These are phyloP conservation scores for Xylaria sp. DNA, from an alignment of 2,329 filamentous ascomycete species.

Conservation along the genomic window DNA sequence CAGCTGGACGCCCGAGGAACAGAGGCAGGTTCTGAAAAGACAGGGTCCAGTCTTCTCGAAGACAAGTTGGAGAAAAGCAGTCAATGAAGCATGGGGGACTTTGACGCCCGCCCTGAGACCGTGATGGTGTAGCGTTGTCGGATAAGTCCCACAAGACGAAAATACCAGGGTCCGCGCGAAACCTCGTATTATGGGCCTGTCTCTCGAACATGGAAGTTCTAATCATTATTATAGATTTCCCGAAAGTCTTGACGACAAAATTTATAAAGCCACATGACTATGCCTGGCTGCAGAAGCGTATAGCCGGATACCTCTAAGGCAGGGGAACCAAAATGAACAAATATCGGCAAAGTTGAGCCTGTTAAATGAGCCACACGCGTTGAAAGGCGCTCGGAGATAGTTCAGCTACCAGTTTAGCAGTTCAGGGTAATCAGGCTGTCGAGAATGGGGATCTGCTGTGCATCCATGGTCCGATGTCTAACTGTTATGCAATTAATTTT, in stretches of 20 bases:
- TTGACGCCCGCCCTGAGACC: background rate
- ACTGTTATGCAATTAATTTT: background rate
- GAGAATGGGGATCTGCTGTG: background rate
- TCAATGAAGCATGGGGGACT: background rate
- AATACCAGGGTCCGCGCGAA: background rate
- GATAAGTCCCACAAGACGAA: background rate
- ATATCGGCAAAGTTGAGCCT: background rate
- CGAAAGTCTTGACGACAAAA: background rate
- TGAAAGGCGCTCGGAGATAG: background rate
- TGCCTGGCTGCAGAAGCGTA: background rate
- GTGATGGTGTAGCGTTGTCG: background rate
- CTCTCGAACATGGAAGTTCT: background rate
- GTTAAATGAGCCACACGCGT: background rate
- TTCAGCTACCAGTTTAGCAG: background rate
- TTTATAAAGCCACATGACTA: background rate
- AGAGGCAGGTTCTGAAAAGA: slow-evolving; percentile 57
- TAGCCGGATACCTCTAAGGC: background rate
- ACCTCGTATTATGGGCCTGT: background rate
- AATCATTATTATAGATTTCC: background rate
- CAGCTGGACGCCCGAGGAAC: slow-evolving; percentile 53
- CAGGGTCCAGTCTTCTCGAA: slow-evolving; percentile 23
- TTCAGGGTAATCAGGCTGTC: background rate
- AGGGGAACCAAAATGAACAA: background rate
- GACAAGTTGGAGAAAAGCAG: background rate
- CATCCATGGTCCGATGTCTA: background rate